Evolutionary conservation across 1,139 yeast species (phyloP).

Genomic region (Debaryomyces fabryi): DNA sequence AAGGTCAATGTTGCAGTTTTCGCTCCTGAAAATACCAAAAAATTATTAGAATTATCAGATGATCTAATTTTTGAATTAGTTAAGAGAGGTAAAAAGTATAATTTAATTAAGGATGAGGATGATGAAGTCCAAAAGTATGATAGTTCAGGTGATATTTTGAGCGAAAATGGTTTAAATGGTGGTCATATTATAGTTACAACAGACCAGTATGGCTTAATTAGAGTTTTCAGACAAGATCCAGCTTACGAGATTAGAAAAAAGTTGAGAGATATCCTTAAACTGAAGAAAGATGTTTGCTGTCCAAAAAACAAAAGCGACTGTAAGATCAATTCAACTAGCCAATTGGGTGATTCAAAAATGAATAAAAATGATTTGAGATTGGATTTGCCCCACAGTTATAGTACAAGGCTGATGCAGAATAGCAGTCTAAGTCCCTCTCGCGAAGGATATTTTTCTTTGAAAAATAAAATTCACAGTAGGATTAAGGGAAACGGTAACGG

Average conservation of each 20-base stretch:
- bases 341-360: background rate
- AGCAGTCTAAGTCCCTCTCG: slow-evolving; percentile 17
- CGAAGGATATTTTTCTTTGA: slow-evolving; percentile 9
- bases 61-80: slow-evolving; percentile 74
- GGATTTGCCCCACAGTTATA: slow-evolving; percentile 9
- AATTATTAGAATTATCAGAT: slow-evolving; percentile 67
- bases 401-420: slow-evolving; percentile 10
- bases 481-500: slow-evolving; percentile 7
- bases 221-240: slow-evolving; percentile 80
- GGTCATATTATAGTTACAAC: slow-evolving; percentile 71
- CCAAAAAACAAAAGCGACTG: background rate
- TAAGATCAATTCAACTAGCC: background rate
- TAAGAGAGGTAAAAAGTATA: slow-evolving; percentile 26
- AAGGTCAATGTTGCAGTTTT: slow-evolving; percentile 75
- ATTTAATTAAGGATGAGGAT: slow-evolving; percentile 11
- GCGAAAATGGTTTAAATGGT: slow-evolving; percentile 17
- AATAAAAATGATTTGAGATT: slow-evolving; percentile 4
- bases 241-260: slow-evolving; percentile 46
- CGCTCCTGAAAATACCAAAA: slow-evolving; percentile 76
- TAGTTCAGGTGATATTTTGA: slow-evolving; percentile 8
- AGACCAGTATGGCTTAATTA: slow-evolving; percentile 70
- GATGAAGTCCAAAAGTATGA: slow-evolving; percentile 24
- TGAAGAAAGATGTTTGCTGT: slow-evolving; percentile 3
- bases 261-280: slow-evolving; percentile 19
- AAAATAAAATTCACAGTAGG: slow-evolving; percentile 12